Conservation (phyloP, 2,329 filamentous ascomycete genomes). For the Karstenula rhodostoma region DNA sequence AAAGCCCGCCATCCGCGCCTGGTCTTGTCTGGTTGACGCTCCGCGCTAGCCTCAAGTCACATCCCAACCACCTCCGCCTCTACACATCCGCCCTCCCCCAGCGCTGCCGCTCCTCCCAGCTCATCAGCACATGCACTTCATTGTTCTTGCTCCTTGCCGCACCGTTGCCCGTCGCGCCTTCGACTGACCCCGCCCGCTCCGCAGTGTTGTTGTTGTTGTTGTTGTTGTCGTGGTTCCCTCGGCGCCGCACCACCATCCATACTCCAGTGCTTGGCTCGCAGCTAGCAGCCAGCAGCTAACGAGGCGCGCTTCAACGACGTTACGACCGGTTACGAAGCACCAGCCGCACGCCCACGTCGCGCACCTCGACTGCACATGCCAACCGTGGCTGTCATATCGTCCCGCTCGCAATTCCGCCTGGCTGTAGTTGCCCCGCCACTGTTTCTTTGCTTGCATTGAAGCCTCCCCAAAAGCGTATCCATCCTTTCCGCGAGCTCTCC, state of each 20-base stretch:
- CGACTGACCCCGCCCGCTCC: conserved; percentile 37
- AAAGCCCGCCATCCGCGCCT: conserved; percentile 50
- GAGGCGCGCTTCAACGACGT: conserved; percentile 39
- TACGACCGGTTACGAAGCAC: conserved; percentile 39
- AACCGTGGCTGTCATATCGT: conserved; percentile 20
- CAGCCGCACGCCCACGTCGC: conserved; percentile 13
- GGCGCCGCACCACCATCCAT: conserved; percentile 30
- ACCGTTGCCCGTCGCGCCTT: background rate
- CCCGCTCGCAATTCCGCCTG: conserved; percentile 39
- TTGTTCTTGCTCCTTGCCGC: background rate
- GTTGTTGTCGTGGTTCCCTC: conserved; percentile 22
- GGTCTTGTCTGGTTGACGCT: conserved; percentile 47
- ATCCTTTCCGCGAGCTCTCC: conserved; percentile 20
- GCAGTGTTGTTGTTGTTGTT: conserved; percentile 25
- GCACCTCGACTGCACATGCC: conserved; percentile 33
- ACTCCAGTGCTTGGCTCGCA: conserved; percentile 45
- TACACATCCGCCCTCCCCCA: conserved; percentile 48
- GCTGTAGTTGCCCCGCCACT: conserved; percentile 33
- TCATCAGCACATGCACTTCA: conserved; percentile 11
- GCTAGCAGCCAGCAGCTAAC: conserved; percentile 30
- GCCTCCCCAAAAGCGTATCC: conserved; percentile 38
- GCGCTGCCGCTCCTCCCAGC: conserved; percentile 30
- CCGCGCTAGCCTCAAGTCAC: conserved; percentile 47
- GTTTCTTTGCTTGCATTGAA: conserved; percentile 42
- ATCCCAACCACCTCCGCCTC: conserved; percentile 54